phyloP scores from a whole-genome alignment of 164 flowering plant species.

The Brasenia schreberi region DNA sequence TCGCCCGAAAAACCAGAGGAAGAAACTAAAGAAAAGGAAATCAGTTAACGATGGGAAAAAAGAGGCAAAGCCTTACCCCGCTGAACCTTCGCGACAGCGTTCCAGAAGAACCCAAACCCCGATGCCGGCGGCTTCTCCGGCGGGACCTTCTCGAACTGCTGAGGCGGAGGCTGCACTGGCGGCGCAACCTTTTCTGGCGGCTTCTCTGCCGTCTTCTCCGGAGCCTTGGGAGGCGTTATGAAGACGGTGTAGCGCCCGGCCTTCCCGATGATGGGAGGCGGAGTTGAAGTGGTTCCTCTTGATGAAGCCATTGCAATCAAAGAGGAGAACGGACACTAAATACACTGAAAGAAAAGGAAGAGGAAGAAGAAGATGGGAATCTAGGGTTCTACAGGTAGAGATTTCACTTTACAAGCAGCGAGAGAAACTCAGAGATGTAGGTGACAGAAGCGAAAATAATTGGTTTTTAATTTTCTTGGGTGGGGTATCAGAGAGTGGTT shows the following conservation, averaged over 20 bases:
- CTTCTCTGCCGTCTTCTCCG: constrained; percentile 2
- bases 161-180: constrained; percentile 57
- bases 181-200: constrained; percentile 16
- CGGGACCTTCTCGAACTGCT: constrained; percentile 27
- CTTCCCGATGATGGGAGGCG: constrained; percentile 85
- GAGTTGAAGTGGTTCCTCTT: constrained; percentile 38
- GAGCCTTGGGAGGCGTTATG: constrained; percentile 61
- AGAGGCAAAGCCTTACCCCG: constrained; percentile 29
- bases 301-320: not conserved
- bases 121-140: constrained; percentile 10
- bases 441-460: not conserved
- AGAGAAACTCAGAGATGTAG: too few species aligned
- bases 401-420: too few species aligned
- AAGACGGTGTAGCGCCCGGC: constrained; percentile 94
- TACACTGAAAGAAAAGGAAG: not conserved
- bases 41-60: not conserved
- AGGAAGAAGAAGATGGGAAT: not conserved
- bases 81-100: constrained; percentile 65
- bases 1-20: not conserved
- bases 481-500: not conserved
- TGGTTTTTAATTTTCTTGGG: not conserved
- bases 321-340: not conserved
- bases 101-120: constrained; percentile 43
- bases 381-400: too few species aligned
- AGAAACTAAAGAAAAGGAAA: not conserved